A percentile compares a stretch with the other conserved stretches of the same genome.
Conservation (phyloP, 768 basidiomycete species). For the Terana coerulea region DNA sequence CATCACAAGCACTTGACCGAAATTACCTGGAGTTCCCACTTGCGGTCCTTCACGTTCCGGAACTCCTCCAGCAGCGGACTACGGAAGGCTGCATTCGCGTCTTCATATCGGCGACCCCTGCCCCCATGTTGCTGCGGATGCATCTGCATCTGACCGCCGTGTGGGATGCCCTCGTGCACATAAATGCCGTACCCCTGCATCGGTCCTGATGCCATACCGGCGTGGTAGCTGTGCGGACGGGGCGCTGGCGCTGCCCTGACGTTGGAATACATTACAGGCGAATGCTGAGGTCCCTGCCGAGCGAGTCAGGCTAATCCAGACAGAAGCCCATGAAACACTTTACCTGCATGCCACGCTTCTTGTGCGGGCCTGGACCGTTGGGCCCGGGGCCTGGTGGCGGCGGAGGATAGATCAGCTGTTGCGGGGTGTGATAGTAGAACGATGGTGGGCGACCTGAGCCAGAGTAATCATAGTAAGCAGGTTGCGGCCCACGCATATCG, state of each 20-base stretch:
- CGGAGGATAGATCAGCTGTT: conserved; percentile 55
- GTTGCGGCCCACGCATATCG: conserved; percentile 44
- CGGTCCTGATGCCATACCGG: not conserved
- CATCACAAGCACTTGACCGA: not conserved
- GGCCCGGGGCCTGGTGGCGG: conserved; percentile 42
- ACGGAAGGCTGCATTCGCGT: conserved; percentile 39
- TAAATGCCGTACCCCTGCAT: not conserved
- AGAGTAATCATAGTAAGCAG: conserved; percentile 59
- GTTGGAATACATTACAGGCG: not conserved
- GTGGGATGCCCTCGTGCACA: not conserved
- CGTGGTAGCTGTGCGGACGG: conserved; percentile 5
- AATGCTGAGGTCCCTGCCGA: not conserved
- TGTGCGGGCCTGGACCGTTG: conserved; percentile 32
- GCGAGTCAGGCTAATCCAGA: too few relatives aligned
- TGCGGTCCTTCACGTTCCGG: conserved; percentile 68
- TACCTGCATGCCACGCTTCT: conserved; percentile 59
- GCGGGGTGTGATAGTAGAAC: conserved; percentile 60
- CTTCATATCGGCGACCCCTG: conserved; percentile 43
- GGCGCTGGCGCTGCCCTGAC: not conserved
- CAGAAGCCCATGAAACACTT: not conserved
- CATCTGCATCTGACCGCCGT: not conserved
- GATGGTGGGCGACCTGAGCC: conserved; percentile 43
- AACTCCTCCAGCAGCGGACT: conserved; percentile 84
- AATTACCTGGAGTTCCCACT: conserved; percentile 80
- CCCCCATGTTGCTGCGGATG: conserved; percentile 32